Evolutionary conservation across 768 basidiomycete genomes (phyloP).

Genomic region (Tephrocybe sp.): DNA sequence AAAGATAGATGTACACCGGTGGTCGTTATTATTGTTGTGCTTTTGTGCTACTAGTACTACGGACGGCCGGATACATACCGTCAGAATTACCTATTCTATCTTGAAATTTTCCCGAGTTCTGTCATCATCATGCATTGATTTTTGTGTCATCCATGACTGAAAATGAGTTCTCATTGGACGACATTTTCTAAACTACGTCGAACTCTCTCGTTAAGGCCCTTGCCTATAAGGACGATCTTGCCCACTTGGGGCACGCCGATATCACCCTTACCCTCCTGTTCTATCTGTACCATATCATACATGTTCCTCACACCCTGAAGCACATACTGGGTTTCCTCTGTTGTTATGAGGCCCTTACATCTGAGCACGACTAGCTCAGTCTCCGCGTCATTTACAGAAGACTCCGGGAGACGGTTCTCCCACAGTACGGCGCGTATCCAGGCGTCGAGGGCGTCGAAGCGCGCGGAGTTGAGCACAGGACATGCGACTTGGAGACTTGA

Average conservation of each 20-base stretch:
- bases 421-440: slow-evolving; percentile 86
- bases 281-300: slow-evolving; percentile 72
- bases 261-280: slow-evolving; percentile 37
- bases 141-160: no score
- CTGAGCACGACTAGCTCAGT: slow-evolving; percentile 64
- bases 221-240: slow-evolving; percentile 88
- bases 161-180: slow-evolving; percentile 10
- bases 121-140: no score
- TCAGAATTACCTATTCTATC: background rate
- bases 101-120: no score
- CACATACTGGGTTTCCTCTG: slow-evolving; percentile 55
- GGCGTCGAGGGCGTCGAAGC: slow-evolving; percentile 60
- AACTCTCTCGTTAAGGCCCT: slow-evolving; percentile 62
- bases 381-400: slow-evolving; percentile 16
- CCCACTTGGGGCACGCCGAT: slow-evolving; percentile 61
- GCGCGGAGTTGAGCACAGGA: slow-evolving; percentile 51
- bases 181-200: slow-evolving; percentile 49
- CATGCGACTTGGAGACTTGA: slow-evolving; percentile 74
- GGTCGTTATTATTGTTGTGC: background rate
- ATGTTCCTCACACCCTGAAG: slow-evolving; percentile 91
- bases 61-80: background rate
- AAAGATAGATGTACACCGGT: background rate
- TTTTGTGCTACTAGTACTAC: background rate
- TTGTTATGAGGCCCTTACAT: slow-evolving; percentile 81
- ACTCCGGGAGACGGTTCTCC: slow-evolving; percentile 59